phyloP scores from a whole-genome alignment of 805 yeast species.

The Danielia oregonensis region DNA sequence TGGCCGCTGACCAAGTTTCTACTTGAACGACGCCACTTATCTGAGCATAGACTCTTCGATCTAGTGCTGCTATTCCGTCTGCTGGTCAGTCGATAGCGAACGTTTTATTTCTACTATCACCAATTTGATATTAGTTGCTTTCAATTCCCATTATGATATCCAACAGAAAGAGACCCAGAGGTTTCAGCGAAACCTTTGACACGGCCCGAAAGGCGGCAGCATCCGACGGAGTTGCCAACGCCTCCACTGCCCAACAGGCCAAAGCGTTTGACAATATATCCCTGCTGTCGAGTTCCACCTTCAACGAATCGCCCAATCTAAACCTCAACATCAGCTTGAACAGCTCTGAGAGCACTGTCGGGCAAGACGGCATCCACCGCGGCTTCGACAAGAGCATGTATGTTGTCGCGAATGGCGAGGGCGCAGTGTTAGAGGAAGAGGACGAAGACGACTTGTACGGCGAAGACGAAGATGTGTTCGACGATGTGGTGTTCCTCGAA shows the following conservation, averaged over 20 bases:
- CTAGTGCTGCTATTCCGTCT: too few relatives aligned
- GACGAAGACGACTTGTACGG: slow-evolving; percentile 17
- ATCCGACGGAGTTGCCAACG: slow-evolving; percentile 5
- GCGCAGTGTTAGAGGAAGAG: slow-evolving; percentile 18
- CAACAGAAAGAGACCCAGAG: slow-evolving; percentile 44
- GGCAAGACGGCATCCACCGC: not conserved
- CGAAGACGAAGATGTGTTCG: slow-evolving; percentile 16
- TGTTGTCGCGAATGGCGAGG: slow-evolving; percentile 4
- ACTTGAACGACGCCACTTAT: too few relatives aligned
- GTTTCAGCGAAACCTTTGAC: slow-evolving; percentile 40
- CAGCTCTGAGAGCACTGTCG: slow-evolving; percentile 2
- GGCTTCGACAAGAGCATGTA: not conserved
- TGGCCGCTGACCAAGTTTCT: too few relatives aligned
- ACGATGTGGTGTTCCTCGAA: slow-evolving; percentile 34
- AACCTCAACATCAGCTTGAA: slow-evolving; percentile 5
- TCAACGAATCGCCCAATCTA: slow-evolving; percentile 7
- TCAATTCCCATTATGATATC: slow-evolving; percentile 20
- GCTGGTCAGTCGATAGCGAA: slow-evolving; percentile 3
- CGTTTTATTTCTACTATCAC: too few relatives aligned
- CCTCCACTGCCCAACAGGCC: slow-evolving; percentile 1
- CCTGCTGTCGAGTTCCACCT: slow-evolving; percentile 5
- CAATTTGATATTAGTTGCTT: not conserved
- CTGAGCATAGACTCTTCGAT: too few relatives aligned
- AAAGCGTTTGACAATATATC: slow-evolving; percentile 4
- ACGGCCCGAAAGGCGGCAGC: slow-evolving; percentile 13